Evolutionary conservation across 257 asterid genomes (phyloP), one percentile per base, ranked within the genome.

Genomic region (Scutellaria baicalensis): DNA sequence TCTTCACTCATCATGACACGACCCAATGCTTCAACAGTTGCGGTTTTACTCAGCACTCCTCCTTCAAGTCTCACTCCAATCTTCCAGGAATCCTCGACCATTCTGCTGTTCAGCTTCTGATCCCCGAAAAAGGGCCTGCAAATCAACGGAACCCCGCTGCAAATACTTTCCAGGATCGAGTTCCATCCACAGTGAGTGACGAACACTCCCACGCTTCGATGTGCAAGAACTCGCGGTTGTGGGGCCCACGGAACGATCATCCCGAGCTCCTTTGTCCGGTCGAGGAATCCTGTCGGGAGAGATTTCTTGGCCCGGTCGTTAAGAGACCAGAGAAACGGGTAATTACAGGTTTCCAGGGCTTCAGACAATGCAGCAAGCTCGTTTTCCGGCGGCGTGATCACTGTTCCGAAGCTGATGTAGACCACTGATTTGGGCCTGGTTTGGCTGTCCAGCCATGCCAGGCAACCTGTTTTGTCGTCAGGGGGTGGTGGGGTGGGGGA

Each of bases 131-230:
- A 85, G 0, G 95, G 96, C 82, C 95, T 58, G 57, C 95, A 89
- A 10, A 89, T 77, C 82, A 89, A 4, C 54, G 95, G 90, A 35
- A 89, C 96, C 36, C 89, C 74, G 49, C 70, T 45, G 8, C 70
- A 73, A 2, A 87, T 74, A 2, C 92, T 83, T 69, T 89, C 96
- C 14, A 81, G 57, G 10, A 87, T 59, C 18, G 96, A 89, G 17
- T 89, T 88, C 96, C 96, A 90, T 0, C 96, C 96, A 39, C 96
- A 78, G 64, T 90, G 96, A n/a, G 87, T 87, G 18, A 88, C 68
- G 47, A 88, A 88, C 6, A 67, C 88, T 3, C 91, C 91, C 2
- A 88, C 80, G 1, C 65, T 69, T 1, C 44, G 21, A 31, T 83
- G 85, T 42, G 55, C 81, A 6, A 90, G 85, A 8, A 86, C 83